Percentiles rank a stretch among this genome's conserved stretches.
phyloP scores from a whole-genome alignment of 2,329 filamentous ascomycete genomes.

The Falciphora oryzae region DNA sequence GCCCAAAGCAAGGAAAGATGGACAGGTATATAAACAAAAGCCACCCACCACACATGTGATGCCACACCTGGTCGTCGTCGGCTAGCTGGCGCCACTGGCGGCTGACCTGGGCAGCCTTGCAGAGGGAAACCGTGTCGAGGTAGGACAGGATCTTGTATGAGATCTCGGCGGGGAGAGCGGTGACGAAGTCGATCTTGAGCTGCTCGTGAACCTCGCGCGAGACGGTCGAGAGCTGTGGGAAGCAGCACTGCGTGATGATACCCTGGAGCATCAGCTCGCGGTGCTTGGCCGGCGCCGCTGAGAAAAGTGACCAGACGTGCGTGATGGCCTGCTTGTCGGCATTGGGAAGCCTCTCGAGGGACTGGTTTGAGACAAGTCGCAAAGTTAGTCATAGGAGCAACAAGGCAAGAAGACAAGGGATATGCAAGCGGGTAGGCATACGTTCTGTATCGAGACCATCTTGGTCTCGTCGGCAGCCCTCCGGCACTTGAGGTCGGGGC shows the following conservation, averaged over 20 bases:
- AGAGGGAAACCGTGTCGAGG: slow-evolving; percentile 88
- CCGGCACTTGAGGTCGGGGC: slow-evolving; percentile 88
- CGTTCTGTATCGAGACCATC: slow-evolving; percentile 90
- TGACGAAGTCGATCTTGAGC: slow-evolving; percentile 94
- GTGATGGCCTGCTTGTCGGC: slow-evolving; percentile 92
- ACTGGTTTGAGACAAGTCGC: slow-evolving; percentile 37
- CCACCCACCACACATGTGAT: slow-evolving; percentile 72
- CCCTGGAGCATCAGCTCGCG: slow-evolving; percentile 95
- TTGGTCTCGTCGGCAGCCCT: slow-evolving; percentile 90
- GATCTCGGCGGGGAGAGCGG: slow-evolving; percentile 81
- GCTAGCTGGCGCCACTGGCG: slow-evolving; percentile 80
- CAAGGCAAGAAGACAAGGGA: neutral
- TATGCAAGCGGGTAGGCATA: slow-evolving; percentile 36
- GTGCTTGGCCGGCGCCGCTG: slow-evolving; percentile 87
- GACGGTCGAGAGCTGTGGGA: slow-evolving; percentile 90
- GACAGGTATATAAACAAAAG: neutral
- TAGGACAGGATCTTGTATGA: slow-evolving; percentile 90
- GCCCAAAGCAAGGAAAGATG: neutral
- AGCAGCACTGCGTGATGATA: slow-evolving; percentile 94
- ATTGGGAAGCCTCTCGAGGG: slow-evolving; percentile 74
- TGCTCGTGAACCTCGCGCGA: slow-evolving; percentile 87
- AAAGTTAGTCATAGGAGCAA: neutral
- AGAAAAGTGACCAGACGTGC: slow-evolving; percentile 97
- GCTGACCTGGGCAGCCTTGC: slow-evolving; percentile 93
- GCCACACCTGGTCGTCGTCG: slow-evolving; percentile 98